Evolutionary conservation across 352 stramenopile genomes (phyloP).

Genomic region (Phytophthora citrophthora): DNA sequence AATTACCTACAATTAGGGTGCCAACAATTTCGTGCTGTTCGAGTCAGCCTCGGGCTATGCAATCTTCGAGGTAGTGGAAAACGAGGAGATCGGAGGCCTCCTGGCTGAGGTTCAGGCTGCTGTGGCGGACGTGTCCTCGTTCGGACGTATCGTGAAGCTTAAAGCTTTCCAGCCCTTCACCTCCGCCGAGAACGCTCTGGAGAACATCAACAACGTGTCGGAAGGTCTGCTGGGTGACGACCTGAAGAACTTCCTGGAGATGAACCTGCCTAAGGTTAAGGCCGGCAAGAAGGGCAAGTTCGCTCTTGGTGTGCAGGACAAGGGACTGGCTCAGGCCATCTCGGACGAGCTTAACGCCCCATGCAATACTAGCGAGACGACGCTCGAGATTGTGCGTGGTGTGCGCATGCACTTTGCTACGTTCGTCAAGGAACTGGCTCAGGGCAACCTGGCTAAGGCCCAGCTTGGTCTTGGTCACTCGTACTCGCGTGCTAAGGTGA

Average conservation of each 20-base stretch:
- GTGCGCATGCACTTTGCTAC: constrained; percentile 97
- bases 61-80: constrained; percentile 98
- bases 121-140: constrained; percentile 94
- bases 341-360: constrained; percentile 94
- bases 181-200: constrained; percentile 97
- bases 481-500: constrained; percentile 99
- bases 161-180: constrained; percentile 99
- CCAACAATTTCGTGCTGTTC: constrained; percentile 94
- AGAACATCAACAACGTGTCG: constrained; percentile 99
- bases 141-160: constrained; percentile 98
- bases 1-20: constrained; percentile 22
- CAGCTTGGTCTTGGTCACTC: constrained; percentile 99
- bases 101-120: constrained; percentile 91
- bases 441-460: constrained; percentile 96
- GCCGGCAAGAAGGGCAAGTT: constrained; percentile 92
- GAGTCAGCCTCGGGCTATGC: constrained; percentile 98
- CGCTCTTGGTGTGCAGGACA: constrained; percentile 94
- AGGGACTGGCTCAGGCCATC: constrained; percentile 94
- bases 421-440: constrained; percentile 98
- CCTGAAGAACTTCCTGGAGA: constrained; percentile 99
- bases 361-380: constrained; percentile 98
- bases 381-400: constrained; percentile 96
- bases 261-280: constrained; percentile 99
- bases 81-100: constrained; percentile 96
- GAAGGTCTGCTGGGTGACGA: constrained; percentile 94